Conservation (phyloP, 208 protist genomes). For the Hexamita inflata region DNA sequence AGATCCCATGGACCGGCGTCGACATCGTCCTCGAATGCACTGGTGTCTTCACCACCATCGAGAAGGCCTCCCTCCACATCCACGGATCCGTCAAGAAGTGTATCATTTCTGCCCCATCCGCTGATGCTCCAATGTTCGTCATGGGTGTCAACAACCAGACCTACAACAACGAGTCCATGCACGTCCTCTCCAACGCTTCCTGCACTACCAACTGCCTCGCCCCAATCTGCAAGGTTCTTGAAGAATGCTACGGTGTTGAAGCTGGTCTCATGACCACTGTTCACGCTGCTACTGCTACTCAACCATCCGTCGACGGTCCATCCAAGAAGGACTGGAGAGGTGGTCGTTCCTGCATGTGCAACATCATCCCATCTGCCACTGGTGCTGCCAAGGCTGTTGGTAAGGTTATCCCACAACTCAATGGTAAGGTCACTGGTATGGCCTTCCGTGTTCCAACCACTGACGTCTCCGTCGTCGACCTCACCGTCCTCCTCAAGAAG, state of each 20-base stretch:
- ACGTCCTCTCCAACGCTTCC: conserved; percentile 88
- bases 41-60: conserved; percentile 79
- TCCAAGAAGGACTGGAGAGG: conserved; percentile 88
- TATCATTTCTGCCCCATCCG: conserved; percentile 91
- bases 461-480: conserved; percentile 94
- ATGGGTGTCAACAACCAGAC: conserved; percentile 88
- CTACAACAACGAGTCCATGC: conserved; percentile 58
- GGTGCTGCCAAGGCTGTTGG: conserved; percentile 94
- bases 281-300: conserved; percentile 91
- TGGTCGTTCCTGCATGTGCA: conserved; percentile 71
- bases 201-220: conserved; percentile 99
- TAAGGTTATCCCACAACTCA: conserved; percentile 67
- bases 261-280: conserved; percentile 92
- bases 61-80: conserved; percentile 71
- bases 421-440: conserved; percentile 78
- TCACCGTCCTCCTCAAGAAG: conserved; percentile 73
- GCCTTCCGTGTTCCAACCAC: conserved; percentile 89
- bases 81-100: conserved; percentile 85
- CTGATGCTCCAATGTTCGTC: conserved; percentile 85
- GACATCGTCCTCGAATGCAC: conserved; percentile 94
- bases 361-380: conserved; percentile 97
- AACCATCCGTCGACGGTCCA: conserved; percentile 88
- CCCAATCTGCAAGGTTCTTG: conserved; percentile 81
- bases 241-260: conserved; percentile 82
- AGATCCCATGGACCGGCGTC: conserved; percentile 45